Base-by-base conservation (phyloP, 148 eudicot genomes). In the Pharnaceum exiguum region DNA sequence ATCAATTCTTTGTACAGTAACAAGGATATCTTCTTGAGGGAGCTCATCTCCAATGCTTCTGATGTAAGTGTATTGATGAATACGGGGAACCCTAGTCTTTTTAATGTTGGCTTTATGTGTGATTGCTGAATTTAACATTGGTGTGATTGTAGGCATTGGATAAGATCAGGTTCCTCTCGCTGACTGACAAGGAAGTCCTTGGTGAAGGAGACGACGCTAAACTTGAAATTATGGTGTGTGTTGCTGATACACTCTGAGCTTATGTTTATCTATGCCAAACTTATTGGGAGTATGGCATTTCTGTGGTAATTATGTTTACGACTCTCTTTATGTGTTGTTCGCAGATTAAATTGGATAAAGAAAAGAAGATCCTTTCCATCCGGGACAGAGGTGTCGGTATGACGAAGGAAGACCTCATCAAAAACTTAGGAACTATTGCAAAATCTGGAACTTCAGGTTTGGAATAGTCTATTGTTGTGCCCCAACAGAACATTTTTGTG, bases 381-480 rank as follows among this genome's bases (percentile, higher is more conserved):
- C 86, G 98, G 45, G 98, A 91, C 68, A 79, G 84, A 73, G 98
- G 98, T 77, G 83, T 91, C 26, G 98, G 98, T 22, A 91, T 91
- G 98, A 88, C 96, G 21, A 91, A 91, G 80, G 98, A 91, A 61
- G 98, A 91, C 72, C 77, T 91, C 59, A 88, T 87, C 60, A 91
- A 91, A 77, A 91, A 91, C 74, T 77, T 91, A 75, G 98, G 98
- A 57, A 91, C 98, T 47, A 91, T 91, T 36, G 98, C 98, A 16
- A 91, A 91, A 62, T 91, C 98, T 57, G 98, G 98, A 73, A 91
- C 98, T 72, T 91, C 98, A 79, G 96, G 98, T 91, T n/a, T n/a
- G n/a, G n/a, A n/a, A 75, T 33, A 36, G 13, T 45, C 17, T 55
- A 30, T 27, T 42, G 7, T 7, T 44, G 28, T 42, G 4, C 29